Evolutionary conservation across 2,329 filamentous ascomycete species (phyloP).

Genomic region (Talaromyces sp.): DNA sequence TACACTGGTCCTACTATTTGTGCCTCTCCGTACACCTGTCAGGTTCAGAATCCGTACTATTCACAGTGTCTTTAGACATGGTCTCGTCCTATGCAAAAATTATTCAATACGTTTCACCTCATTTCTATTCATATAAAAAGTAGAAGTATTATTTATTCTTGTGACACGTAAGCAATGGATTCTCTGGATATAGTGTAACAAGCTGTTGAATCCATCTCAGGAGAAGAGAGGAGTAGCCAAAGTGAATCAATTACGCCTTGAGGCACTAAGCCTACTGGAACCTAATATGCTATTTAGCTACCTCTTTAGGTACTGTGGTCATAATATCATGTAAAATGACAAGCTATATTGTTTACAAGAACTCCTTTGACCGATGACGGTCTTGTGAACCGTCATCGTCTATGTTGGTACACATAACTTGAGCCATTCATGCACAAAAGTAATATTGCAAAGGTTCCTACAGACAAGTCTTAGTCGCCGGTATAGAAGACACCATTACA

Average conservation of each 20-base stretch:
- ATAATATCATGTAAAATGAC: background rate
- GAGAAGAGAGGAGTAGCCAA: background rate
- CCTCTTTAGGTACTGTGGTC: background rate
- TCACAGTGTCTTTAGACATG: conserved; percentile 26
- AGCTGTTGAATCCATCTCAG: background rate
- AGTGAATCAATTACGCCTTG: background rate
- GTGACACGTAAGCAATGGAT: background rate
- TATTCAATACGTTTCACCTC: background rate
- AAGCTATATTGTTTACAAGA: background rate
- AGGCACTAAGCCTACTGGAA: background rate
- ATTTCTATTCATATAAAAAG: background rate
- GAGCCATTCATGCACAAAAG: background rate
- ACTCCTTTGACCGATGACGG: background rate
- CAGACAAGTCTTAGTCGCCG: background rate
- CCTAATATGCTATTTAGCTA: background rate
- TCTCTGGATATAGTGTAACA: background rate
- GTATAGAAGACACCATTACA: background rate
- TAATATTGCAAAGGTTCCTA: background rate
- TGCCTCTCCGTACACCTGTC: conserved; percentile 27
- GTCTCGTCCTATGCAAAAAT: too few species aligned
- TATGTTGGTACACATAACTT: background rate
- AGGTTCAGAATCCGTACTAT: conserved; percentile 28
- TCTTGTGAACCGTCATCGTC: background rate
- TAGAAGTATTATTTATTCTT: background rate
- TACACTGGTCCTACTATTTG: conserved; percentile 30